Base-by-base conservation (phyloP, 805 yeast species). In the Starmerella scarabaei region DNA sequence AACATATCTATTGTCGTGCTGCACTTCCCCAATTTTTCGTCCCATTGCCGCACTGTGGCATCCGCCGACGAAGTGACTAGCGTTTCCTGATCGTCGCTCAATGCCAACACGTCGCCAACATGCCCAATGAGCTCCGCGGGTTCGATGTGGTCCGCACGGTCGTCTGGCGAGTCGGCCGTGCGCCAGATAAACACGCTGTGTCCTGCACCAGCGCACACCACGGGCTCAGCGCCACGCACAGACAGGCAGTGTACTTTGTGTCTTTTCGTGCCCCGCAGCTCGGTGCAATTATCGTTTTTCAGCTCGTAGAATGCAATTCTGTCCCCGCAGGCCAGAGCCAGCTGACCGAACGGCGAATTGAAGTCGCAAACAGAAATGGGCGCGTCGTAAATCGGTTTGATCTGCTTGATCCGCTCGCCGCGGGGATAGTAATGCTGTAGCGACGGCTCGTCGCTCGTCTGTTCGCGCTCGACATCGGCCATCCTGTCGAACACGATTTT, bases 271-370 rank as follows among this genome's bases (percentile, higher is more conserved):
- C 41, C 42, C 3, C 16, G 21, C 14, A 43, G 35, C 30, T 11
- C 11, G 18, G 31, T 12, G 7, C 5, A n/a, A 17, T 27, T 23
- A 32, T 46, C 43, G 17, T 19, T 30, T 31, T 29, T 43, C 15
- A 46, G 43, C 33, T 35, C 47, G 33, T 42, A 35, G 17, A 46
- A 28, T 28, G 38, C 43, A 4, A 84, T 78, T 0, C 80, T 72
- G 54, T 77, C 81, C 55, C 84, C 94, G 50, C 74, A 61, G 0
- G 94, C 83, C 14, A 86, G 71, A 2, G 84, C 86, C 57, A 83
- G 51, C 1, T 75, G 74, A 2, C 85, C 86, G 58, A 76, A 80
- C 12, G 88, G 88, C 19, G 69, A 63, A 53, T 79, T 84, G 54
- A 80, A 79, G 47, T 76, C 85, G 43, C 80, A 54, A 26, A 74